These are phyloP conservation scores for Fraxinus quadrangulata DNA, from an alignment of 257 asterid species.

Conservation along the genomic window DNA sequence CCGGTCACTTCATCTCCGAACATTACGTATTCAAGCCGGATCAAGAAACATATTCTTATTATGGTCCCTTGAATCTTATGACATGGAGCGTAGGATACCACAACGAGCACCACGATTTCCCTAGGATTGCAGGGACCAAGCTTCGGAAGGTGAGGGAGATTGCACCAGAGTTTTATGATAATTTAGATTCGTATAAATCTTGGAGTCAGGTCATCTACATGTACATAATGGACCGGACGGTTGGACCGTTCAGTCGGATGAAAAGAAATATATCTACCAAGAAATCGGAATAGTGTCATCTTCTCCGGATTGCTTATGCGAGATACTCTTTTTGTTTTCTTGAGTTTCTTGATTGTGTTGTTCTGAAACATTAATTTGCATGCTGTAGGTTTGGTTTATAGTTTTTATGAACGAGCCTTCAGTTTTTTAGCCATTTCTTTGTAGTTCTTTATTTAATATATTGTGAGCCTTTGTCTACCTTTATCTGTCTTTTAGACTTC, in stretches of 20 bases:
- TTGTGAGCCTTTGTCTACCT: no score
- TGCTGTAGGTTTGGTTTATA: neutral
- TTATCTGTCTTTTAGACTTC: no score
- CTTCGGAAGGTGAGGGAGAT: slow-evolving; percentile 91
- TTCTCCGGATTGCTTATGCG: neutral
- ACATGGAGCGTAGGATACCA: slow-evolving; percentile 93
- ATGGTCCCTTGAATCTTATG: slow-evolving; percentile 84
- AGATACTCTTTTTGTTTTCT: neutral
- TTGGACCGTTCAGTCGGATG: slow-evolving; percentile 90
- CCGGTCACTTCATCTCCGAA: slow-evolving; percentile 92
- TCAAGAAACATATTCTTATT: slow-evolving; percentile 89
- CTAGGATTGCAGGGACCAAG: slow-evolving; percentile 85
- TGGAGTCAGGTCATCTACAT: slow-evolving; percentile 91
- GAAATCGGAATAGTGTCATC: slow-evolving; percentile 50
- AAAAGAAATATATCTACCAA: slow-evolving; percentile 62
- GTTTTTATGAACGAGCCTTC: no score
- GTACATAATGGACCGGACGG: slow-evolving; percentile 72
- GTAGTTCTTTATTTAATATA: no score
- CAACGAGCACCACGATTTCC: slow-evolving; percentile 96
- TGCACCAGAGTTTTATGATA: slow-evolving; percentile 77
- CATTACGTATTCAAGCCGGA: slow-evolving; percentile 74
- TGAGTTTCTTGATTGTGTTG: neutral
- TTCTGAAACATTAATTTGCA: neutral
- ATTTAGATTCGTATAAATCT: slow-evolving; percentile 62
- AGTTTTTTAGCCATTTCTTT: no score